phyloP scores from a whole-genome alignment of 768 basidiomycete genomes.

The Flagelloscypha sp. region DNA sequence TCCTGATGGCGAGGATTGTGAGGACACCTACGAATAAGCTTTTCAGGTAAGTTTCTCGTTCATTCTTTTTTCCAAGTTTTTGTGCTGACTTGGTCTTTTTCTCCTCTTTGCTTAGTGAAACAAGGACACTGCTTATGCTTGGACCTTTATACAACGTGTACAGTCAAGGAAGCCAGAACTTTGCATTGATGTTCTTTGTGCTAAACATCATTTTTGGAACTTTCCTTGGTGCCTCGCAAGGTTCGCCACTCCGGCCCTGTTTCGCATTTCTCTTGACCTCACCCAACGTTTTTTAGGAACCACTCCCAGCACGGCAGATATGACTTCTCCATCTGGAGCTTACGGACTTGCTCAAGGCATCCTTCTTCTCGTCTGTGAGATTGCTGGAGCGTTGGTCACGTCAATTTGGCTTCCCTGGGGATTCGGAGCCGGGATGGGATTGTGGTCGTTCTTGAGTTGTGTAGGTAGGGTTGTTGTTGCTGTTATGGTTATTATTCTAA shows the following conservation, averaged over 20 bases:
- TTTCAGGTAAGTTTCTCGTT: no score
- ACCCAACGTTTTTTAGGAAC: no score
- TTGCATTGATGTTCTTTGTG: constrained; percentile 71
- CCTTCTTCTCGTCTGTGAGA: constrained; percentile 83
- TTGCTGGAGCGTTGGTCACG: constrained; percentile 78
- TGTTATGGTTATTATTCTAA: constrained; percentile 84
- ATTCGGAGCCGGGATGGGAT: constrained; percentile 92
- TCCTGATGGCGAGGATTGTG: constrained; percentile 70
- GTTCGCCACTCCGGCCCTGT: no score
- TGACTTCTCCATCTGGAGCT: no score
- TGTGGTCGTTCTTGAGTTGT: constrained; percentile 89
- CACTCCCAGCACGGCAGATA: no score
- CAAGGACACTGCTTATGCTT: constrained; percentile 78
- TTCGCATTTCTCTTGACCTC: no score
- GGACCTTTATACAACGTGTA: constrained; percentile 96
- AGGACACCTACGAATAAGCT: constrained; percentile 81
- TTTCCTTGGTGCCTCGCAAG: constrained; percentile 76
- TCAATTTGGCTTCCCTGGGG: constrained; percentile 97
- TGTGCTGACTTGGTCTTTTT: no score
- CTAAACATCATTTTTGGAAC: constrained; percentile 79
- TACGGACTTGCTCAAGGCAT: constrained; percentile 90
- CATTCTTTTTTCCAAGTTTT: no score
- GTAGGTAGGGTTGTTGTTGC: constrained; percentile 85
- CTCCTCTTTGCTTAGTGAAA: no score
- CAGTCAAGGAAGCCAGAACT: constrained; percentile 83